Evolutionary conservation across 305 asterid genomes (phyloP).

Genomic region (Fraxinus sp.): DNA sequence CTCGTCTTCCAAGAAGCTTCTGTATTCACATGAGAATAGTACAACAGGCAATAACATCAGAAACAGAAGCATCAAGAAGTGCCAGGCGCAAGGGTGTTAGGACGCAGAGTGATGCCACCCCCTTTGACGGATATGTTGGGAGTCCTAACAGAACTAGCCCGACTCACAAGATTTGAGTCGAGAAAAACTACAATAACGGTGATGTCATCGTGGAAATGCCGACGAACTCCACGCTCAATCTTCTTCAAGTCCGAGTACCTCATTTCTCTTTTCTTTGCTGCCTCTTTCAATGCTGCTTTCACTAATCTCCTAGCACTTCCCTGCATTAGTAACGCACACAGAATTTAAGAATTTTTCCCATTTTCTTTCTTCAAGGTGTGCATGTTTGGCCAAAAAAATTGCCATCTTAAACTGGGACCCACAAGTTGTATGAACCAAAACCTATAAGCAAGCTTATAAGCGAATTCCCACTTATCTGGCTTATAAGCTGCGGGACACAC

Average conservation of each 20-base stretch:
- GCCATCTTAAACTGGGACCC: background rate
- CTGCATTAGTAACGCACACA: constrained; percentile 34
- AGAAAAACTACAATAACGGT: constrained; percentile 71
- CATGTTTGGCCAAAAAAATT: background rate
- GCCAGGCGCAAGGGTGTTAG: constrained; percentile 50
- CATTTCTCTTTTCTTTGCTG: constrained; percentile 94
- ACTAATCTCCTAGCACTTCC: constrained; percentile 86
- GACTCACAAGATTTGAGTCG: constrained; percentile 63
- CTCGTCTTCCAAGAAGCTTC: constrained; percentile 30
- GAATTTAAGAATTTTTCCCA: background rate
- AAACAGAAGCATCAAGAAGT: constrained; percentile 34
- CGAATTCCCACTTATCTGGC: background rate
- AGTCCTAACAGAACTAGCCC: constrained; percentile 54
- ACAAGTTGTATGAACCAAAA: background rate
- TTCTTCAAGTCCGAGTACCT: constrained; percentile 88
- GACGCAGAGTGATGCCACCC: constrained; percentile 55
- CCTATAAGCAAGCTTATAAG: background rate
- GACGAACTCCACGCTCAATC: constrained; percentile 82
- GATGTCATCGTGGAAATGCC: constrained; percentile 96
- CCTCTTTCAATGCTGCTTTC: constrained; percentile 74
- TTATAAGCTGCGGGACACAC: background rate
- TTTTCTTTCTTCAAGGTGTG: background rate
- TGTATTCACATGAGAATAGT: constrained; percentile 32
- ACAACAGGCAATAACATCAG: constrained; percentile 27
- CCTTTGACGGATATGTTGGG: constrained; percentile 71